These are phyloP conservation scores for Microdochium paspali DNA, from an alignment of 2,329 filamentous ascomycete species.

Conservation along the genomic window DNA sequence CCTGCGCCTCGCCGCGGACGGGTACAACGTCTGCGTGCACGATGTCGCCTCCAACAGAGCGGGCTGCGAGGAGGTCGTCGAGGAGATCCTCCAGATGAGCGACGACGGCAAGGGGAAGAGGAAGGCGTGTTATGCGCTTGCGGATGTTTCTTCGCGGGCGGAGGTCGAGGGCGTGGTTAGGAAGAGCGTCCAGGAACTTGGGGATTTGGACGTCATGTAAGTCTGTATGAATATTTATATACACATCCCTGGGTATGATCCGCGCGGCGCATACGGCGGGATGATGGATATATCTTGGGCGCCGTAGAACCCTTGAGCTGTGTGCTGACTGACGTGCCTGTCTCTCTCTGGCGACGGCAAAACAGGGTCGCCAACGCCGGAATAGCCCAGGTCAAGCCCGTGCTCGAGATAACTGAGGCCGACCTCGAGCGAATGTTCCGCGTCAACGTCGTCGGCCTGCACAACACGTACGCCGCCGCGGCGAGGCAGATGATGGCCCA, in stretches of 20 bases:
- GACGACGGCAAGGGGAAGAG: constrained; percentile 26
- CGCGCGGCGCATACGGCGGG: too few relatives aligned
- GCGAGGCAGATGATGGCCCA: constrained; percentile 58
- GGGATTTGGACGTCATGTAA: constrained; percentile 32
- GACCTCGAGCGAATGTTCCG: constrained; percentile 51
- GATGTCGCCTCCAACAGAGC: constrained; percentile 44
- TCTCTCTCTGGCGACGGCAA: neutral
- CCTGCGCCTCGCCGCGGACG: constrained; percentile 52
- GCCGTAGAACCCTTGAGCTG: too few relatives aligned
- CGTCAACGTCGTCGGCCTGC: constrained; percentile 56
- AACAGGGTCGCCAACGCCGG: constrained; percentile 52
- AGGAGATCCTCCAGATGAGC: constrained; percentile 32
- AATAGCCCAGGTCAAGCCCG: constrained; percentile 45
- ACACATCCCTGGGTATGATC: too few relatives aligned
- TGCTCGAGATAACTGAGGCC: constrained; percentile 46
- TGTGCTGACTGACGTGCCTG: too few relatives aligned
- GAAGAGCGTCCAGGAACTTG: constrained; percentile 39
- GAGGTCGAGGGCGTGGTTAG: constrained; percentile 43
- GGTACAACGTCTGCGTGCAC: constrained; percentile 58
- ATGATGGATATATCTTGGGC: too few relatives aligned
- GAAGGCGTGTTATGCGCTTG: constrained; percentile 43
- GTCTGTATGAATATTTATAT: too few relatives aligned
- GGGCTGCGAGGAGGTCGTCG: constrained; percentile 40
- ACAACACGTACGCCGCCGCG: constrained; percentile 54
- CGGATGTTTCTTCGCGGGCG: constrained; percentile 48